Percentiles rank a stretch among this genome's conserved stretches.
Conservation (phyloP, 75 land plant genomes). For the Sequoia sempervirens region DNA sequence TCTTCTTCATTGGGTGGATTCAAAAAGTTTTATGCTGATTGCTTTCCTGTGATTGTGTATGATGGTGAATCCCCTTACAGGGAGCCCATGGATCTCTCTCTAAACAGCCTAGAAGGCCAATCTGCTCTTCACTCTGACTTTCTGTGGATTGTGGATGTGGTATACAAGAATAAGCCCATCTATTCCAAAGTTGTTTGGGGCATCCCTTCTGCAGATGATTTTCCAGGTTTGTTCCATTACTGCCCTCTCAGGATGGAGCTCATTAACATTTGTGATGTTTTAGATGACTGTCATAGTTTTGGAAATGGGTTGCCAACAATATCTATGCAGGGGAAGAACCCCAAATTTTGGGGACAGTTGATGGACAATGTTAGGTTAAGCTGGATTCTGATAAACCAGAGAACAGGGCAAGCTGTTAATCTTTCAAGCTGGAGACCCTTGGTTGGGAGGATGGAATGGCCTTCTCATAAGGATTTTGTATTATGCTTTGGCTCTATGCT, state of each 20-base stretch:
- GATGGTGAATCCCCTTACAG: neutral
- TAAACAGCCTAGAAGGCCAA: neutral
- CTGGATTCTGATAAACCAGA: constrained; percentile 36
- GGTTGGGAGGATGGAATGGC: constrained; percentile 14
- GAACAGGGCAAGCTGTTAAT: constrained; percentile 21
- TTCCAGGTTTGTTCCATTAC: constrained; percentile 23
- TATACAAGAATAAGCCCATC: constrained; percentile 23
- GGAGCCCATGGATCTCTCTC: neutral
- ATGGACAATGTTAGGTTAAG: constrained; percentile 26
- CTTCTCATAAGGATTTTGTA: constrained; percentile 6
- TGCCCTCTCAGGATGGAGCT: constrained; percentile 40
- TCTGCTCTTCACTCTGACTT: constrained; percentile 12
- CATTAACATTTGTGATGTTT: neutral
- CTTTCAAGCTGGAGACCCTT: constrained; percentile 17
- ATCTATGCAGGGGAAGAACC: constrained; percentile 19
- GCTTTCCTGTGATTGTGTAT: constrained; percentile 20
- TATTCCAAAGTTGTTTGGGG: constrained; percentile 17
- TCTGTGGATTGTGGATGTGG: constrained; percentile 30
- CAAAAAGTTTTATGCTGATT: constrained; percentile 30
- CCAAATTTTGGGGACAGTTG: constrained; percentile 23
- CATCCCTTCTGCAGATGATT: constrained; percentile 18
- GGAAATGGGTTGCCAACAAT: neutral
- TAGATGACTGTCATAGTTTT: neutral
- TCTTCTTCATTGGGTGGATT: constrained; percentile 60
- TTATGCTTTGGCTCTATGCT: constrained; percentile 9